Base-by-base conservation (phyloP, 2,329 filamentous ascomycete genomes). In the Penicillium concentricum region DNA sequence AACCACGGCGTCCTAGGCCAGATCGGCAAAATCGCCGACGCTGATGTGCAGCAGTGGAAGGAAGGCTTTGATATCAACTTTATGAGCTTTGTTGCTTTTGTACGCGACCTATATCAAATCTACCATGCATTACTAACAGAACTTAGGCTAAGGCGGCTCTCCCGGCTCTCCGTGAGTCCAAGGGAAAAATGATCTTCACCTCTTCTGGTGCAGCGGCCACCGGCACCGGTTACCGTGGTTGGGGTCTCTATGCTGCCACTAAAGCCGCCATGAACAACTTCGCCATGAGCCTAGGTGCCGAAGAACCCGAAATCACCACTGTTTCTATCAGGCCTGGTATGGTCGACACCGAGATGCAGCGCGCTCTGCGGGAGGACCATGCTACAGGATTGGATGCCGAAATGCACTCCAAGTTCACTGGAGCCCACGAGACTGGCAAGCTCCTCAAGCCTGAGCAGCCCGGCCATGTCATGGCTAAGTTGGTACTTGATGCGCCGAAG, bases 1-100 rank as follows among this genome's bases (percentile, higher is more conserved):
- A 97, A 97, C 73, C 94, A 99, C 71, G 92, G 92, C 20, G 80
- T 86, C 0, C 76, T 99, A 43, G 83, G 86, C n/a, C 89, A 91
- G 1, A 87, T 95, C 41, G 85, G 84, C 49, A 85, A 84, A 56
- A 78, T 97, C 43, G 85, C 78, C 4, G 84, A 93, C 54, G 81
- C 82, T 16, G 83, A 84, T n/a, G 69, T 86, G 0, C 85, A 89
- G 37, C 87, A 89, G 59, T 97, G 92, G 90, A 87, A 86, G 67
- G 75, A 78, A 2, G 79, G 83, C 9, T 97, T 91, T 74, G 87
- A 96, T 65, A 80, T 91, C 60, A 97, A 97, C 72, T 86, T 97
- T 65, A 92, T 97, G 72, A 93, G 91, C 63, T 86, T 86, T 28
- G 78, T 97, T 43, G 87, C 86, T 34, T 79, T 97, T 74, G 90